A percentile compares a stretch with the other conserved stretches of the same genome.
Conservation (phyloP, 2,329 filamentous ascomycete genomes). For the Epichloe scottii region DNA sequence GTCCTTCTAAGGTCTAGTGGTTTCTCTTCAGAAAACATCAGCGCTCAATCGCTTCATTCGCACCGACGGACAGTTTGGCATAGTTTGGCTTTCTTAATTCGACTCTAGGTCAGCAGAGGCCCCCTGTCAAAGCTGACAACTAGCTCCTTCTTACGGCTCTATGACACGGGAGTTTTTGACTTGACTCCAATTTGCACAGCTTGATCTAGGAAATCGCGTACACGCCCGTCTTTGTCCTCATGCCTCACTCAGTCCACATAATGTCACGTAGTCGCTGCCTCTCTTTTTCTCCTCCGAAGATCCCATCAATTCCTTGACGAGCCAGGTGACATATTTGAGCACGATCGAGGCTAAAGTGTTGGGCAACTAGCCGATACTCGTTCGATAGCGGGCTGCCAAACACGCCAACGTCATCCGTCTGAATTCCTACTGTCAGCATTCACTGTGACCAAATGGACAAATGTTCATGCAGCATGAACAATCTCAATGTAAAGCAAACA, state of each 20-base stretch:
- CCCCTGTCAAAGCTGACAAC: too few relatives aligned
- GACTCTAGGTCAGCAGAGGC: too few relatives aligned
- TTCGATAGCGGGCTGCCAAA: conserved; percentile 66
- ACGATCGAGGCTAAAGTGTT: conserved; percentile 50
- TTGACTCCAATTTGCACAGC: too few relatives aligned
- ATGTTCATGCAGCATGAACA: background rate
- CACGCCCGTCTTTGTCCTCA: background rate
- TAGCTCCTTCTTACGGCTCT: too few relatives aligned
- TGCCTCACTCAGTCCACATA: conserved; percentile 28
- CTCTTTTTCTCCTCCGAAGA: conserved; percentile 54
- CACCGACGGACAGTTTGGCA: too few relatives aligned
- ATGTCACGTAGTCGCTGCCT: conserved; percentile 40
- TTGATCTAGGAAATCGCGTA: too few relatives aligned
- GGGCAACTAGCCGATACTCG: conserved; percentile 61
- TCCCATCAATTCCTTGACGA: conserved; percentile 47
- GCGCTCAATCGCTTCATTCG: too few relatives aligned
- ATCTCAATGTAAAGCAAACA: background rate
- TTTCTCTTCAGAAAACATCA: too few relatives aligned
- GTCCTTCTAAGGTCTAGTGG: too few relatives aligned
- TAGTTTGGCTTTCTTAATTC: too few relatives aligned
- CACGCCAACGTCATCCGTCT: conserved; percentile 78
- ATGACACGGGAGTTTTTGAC: too few relatives aligned
- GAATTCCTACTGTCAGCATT: background rate
- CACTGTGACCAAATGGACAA: background rate
- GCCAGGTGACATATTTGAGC: conserved; percentile 40